phyloP scores from a whole-genome alignment of 2,329 filamentous ascomycete genomes.

The Alternaria metachromatica region DNA sequence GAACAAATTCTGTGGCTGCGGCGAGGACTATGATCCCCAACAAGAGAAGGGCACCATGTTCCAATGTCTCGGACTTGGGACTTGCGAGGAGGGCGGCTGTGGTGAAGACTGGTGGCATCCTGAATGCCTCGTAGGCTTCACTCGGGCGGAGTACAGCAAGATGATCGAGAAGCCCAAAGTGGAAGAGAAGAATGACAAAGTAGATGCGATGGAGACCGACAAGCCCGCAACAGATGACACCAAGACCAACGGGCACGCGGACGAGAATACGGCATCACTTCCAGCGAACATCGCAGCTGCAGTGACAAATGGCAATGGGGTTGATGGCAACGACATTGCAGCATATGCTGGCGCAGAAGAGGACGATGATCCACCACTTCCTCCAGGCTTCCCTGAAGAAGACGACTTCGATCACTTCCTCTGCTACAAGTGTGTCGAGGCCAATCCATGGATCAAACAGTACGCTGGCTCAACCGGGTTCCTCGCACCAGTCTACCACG shows the following conservation, averaged over 20 bases:
- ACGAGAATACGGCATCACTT: constrained; percentile 15
- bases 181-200: constrained; percentile 12
- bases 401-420: constrained; percentile 89
- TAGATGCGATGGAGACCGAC: constrained; percentile 21
- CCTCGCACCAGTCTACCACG: constrained; percentile 70
- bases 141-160: constrained; percentile 72
- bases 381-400: constrained; percentile 85
- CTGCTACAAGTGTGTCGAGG: constrained; percentile 91
- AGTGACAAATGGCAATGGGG: constrained; percentile 24
- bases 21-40: constrained; percentile 84
- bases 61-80: constrained; percentile 87
- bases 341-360: constrained; percentile 62
- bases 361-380: constrained; percentile 68
- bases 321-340: constrained; percentile 44
- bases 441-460: constrained; percentile 87
- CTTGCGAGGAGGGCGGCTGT: constrained; percentile 81
- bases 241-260: constrained; percentile 13
- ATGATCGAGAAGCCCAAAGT: constrained; percentile 33
- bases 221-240: background rate
- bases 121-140: constrained; percentile 84
- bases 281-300: constrained; percentile 27
- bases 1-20: constrained; percentile 91
- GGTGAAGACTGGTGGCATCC: constrained; percentile 99
- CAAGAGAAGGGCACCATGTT: constrained; percentile 98
- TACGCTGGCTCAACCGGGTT: constrained; percentile 86